Base-by-base conservation (phyloP, 2,329 filamentous ascomycete species). In the Trichoderma sp. region DNA sequence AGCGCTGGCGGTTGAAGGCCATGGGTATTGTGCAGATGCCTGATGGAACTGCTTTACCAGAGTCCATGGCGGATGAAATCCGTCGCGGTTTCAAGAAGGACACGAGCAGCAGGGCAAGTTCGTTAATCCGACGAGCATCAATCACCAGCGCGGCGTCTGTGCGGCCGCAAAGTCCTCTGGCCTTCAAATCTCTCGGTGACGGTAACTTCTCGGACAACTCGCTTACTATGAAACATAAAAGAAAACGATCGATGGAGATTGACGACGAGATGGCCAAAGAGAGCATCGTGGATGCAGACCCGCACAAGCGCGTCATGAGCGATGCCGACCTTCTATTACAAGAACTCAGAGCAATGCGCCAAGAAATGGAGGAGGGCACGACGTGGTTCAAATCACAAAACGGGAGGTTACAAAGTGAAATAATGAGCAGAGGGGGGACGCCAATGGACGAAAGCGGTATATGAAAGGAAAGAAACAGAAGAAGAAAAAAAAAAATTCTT, bases 11-110 rank as follows among this genome's bases (percentile, higher is more conserved):
- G 5, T 77, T 85, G 68, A 84, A 83, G 63, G 82, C 82, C 52
- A 83, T 84, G 82, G 83, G 82, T 11, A 80, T 87, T 21, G 83
- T 86, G 3, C 83, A 82, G 70, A 82, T 86, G 81, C 81, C 83
- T 5, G 82, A 87, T 70, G 82, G 85, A n/a, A 81, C 83, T 59
- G 85, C 84, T 70, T 73, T 86, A 3, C 85, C 85, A 6, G 85
- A 87, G 70, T 79, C 80, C 3, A 78, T 88, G 51, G 84, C 83
- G 14, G 73, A 81, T 43, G 81, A 85, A 30, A 81, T 84, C n/a
- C 58, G 49, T 72, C 74, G 81, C 66, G 79, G 81, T 56, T 80
- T 80, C 30, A 82, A 80, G 70, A 78, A 79, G 7, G 81, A 79
- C 66, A 73, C 77, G 1, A 79, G 79, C 32, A 34, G 37, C 1